phyloP scores from a whole-genome alignment of 768 basidiomycete genomes.

The Suillus plorans region DNA sequence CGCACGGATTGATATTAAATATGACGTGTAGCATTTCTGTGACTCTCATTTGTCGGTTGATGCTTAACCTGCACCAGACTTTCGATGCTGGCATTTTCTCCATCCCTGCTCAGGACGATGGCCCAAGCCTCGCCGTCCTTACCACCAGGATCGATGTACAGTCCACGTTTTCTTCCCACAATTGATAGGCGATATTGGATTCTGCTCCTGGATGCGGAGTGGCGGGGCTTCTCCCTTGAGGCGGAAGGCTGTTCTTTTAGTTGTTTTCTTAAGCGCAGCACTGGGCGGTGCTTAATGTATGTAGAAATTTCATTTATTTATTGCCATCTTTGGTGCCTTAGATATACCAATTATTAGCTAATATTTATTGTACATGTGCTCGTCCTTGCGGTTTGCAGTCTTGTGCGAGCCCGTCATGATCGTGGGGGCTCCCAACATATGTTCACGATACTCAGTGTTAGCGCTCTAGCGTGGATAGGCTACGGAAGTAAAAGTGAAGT shows the following conservation, averaged over 20 bases:
- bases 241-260: not conserved
- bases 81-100: constrained; percentile 19
- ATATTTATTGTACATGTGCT: not conserved
- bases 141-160: not conserved
- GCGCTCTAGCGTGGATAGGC: not conserved
- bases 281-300: not conserved
- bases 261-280: not conserved
- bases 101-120: constrained; percentile 37
- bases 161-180: not conserved
- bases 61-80: constrained; percentile 52
- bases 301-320: not conserved
- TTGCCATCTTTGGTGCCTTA: not conserved
- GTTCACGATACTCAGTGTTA: not conserved
- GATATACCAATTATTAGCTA: not conserved
- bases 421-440: too few species aligned
- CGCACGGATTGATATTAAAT: not conserved
- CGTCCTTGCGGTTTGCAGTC: not conserved
- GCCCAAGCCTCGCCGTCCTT: constrained; percentile 29
- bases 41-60: constrained; percentile 53
- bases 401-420: not conserved
- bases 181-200: not conserved
- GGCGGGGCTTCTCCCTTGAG: not conserved
- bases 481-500: not conserved
- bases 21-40: constrained; percentile 41
- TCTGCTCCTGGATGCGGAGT: not conserved